phyloP scores from a whole-genome alignment of 257 asterid species.

The Eustoma russellianum region DNA sequence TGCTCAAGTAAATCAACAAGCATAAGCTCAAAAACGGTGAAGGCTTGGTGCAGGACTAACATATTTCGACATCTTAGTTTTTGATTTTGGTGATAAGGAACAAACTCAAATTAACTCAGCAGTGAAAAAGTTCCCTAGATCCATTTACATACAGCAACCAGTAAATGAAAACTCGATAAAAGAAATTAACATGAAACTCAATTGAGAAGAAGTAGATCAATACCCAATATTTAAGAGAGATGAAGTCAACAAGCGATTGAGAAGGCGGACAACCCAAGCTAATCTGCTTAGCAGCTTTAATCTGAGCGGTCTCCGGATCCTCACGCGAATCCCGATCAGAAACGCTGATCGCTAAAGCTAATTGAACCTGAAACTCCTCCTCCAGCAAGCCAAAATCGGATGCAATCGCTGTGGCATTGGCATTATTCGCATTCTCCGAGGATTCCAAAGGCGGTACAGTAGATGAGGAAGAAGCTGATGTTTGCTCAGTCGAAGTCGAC shows the following conservation, averaged over 20 bases:
- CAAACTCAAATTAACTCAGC: too few relatives aligned
- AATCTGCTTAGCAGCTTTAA: constrained; percentile 82
- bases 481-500: constrained; percentile 5
- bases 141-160: not conserved
- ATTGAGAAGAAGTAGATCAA: not conserved
- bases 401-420: constrained; percentile 8
- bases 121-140: too few relatives aligned
- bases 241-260: constrained; percentile 51
- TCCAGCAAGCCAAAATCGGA: constrained; percentile 59
- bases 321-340: constrained; percentile 65
- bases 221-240: constrained; percentile 89
- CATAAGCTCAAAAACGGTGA: too few relatives aligned
- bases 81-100: too few relatives aligned
- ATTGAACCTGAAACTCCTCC: constrained; percentile 96
- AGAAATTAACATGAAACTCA: not conserved
- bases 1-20: too few relatives aligned
- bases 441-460: constrained; percentile 8
- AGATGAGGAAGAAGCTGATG: not conserved
- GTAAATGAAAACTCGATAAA: not conserved
- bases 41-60: too few relatives aligned
- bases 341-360: constrained; percentile 96
- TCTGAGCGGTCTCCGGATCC: constrained; percentile 86
- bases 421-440: constrained; percentile 13
- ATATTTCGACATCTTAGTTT: too few relatives aligned
- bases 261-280: constrained; percentile 77